Base-by-base conservation (phyloP, 2,329 filamentous ascomycete genomes). In the Metarhizium robertsii region DNA sequence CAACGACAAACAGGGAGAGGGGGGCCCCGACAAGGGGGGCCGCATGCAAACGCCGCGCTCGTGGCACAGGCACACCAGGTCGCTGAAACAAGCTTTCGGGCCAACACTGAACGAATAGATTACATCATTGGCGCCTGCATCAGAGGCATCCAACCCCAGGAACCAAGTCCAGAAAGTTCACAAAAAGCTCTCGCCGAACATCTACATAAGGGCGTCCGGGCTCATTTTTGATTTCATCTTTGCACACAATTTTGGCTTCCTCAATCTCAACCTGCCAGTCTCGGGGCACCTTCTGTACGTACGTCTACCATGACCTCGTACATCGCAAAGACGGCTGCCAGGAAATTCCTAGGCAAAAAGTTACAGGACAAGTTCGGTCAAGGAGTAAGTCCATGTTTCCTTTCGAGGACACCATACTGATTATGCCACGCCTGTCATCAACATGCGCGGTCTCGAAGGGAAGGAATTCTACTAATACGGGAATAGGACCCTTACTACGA, bases 401-500 rank as follows among this genome's bases (percentile, higher is more conserved):
- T 4, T 4, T 14, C n/a, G 1, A 36, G 29, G 10, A 14, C 32
- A 10, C 8, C 16, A n/a, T 14, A 47, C n/a, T 25, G 11, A 5
- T 4, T n/a, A 30, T 13, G 25, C 25, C 10, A 16, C 10, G 25
- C 13, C 14, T 48, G n/a, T 16, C n/a, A 45, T 16, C 6, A 20
- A 18, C n/a, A 7, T 45, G 16, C n/a, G 18, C 42, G 16, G 8
- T 11, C 10, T 16, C 16, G 13, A 6, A 20, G 18, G 16, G 42
- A 18, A 20, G 42, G 8, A n/a, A 30, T 25, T 25, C 45, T 30
- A 48, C 13, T n/a, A 29, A 14, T 69, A 53, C 57, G 60, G 58
- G 47, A 32, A 20, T 56, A 96, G 89, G 92, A 97, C 67, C 91
- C 92, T 6, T 96, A 91, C 74, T 95, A 92, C 65, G 90, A 95